phyloP scores from a whole-genome alignment of 495 filamentous ascomycete genomes.

The Platismatia glauca region DNA sequence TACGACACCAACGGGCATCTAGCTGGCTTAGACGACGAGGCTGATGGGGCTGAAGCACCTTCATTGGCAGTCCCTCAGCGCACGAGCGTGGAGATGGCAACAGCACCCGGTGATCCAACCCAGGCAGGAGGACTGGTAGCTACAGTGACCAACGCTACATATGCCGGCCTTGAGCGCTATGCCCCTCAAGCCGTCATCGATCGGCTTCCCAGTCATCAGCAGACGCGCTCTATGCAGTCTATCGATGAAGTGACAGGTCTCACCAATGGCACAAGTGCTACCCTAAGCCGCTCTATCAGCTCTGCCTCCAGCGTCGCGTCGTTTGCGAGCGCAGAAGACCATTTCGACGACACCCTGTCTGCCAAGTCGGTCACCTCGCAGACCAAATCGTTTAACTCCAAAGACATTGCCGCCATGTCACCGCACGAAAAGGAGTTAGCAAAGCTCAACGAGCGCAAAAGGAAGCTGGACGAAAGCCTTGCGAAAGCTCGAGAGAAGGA shows the following conservation, averaged over 20 bases:
- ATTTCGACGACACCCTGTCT: conserved; percentile 19
- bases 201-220: conserved; percentile 36
- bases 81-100: conserved; percentile 1
- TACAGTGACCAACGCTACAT: conserved; percentile 36
- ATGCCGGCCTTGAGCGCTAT: conserved; percentile 34
- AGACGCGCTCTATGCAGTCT: conserved; percentile 1
- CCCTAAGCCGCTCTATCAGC: conserved; percentile 31
- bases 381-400: conserved; percentile 7
- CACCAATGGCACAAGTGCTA: conserved; percentile 21
- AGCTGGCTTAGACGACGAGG: conserved; percentile 24
- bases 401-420: conserved; percentile 23
- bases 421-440: conserved; percentile 63
- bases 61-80: not conserved
- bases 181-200: conserved; percentile 43
- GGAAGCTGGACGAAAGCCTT: conserved; percentile 62
- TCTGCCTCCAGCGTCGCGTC: conserved; percentile 21
- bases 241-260: conserved; percentile 16
- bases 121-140: conserved; percentile 34
- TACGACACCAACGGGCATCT: conserved; percentile 32
- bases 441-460: conserved; percentile 63
- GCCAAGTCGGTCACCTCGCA: conserved; percentile 14
- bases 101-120: conserved; percentile 25
- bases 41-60: conserved; percentile 9
- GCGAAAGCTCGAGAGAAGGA: conserved; percentile 38
- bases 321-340: conserved; percentile 33